phyloP scores from a whole-genome alignment of 2,329 filamentous ascomycete genomes.

The Verruconis gallopava region DNA sequence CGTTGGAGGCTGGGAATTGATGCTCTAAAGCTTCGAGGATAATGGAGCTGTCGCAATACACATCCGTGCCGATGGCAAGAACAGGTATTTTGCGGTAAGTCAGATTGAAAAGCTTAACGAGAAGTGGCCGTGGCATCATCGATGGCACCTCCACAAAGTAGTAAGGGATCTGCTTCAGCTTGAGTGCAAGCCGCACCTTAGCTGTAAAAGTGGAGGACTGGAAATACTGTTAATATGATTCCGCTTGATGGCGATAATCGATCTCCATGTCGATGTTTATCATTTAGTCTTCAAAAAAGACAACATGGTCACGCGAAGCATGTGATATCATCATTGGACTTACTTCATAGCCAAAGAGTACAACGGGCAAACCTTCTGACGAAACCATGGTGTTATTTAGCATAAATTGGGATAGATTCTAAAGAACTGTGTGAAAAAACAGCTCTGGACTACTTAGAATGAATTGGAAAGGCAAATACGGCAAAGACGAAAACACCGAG shows the following conservation, averaged over 20 bases:
- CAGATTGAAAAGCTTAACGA: constrained; percentile 24
- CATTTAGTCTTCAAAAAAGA: too few relatives aligned
- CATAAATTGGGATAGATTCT: too few relatives aligned
- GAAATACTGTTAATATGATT: too few relatives aligned
- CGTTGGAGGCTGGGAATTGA: constrained; percentile 17
- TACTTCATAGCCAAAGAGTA: not conserved
- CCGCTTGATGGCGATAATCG: too few relatives aligned
- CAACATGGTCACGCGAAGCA: too few relatives aligned
- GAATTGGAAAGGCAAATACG: too few relatives aligned
- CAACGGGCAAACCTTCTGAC: not conserved
- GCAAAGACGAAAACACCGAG: not conserved
- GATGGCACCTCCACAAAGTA: constrained; percentile 16
- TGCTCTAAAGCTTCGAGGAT: constrained; percentile 24
- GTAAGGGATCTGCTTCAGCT: constrained; percentile 26
- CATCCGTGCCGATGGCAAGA: constrained; percentile 20
- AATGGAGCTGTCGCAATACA: constrained; percentile 23
- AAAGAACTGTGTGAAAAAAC: too few relatives aligned
- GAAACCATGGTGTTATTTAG: not conserved
- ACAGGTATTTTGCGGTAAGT: constrained; percentile 27
- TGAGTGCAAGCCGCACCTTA: constrained; percentile 25
- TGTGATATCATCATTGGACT: not conserved
- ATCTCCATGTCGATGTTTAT: too few relatives aligned
- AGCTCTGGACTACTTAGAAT: too few relatives aligned
- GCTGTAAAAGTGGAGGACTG: constrained; percentile 22
- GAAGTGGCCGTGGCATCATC: constrained; percentile 27